Evolutionary conservation across 768 basidiomycete genomes (phyloP).

Genomic region (Tubosaeta sp.): DNA sequence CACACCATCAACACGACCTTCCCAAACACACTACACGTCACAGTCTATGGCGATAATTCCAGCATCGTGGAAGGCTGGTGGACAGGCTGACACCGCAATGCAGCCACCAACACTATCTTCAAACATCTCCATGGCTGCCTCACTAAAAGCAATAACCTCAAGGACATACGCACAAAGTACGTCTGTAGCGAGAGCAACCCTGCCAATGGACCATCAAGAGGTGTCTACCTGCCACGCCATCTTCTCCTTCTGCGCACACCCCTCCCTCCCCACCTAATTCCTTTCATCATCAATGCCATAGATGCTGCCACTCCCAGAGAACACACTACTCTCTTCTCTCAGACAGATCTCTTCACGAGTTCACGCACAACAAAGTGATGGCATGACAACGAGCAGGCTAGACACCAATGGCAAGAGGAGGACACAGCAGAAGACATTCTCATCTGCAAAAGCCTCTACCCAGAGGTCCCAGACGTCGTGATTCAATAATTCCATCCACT

Average conservation of each 20-base stretch:
- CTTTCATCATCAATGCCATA: neutral
- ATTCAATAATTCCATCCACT: too few species aligned
- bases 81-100: neutral
- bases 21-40: neutral
- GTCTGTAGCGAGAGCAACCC: neutral
- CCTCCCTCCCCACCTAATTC: neutral
- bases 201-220: neutral
- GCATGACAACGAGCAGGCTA: too few species aligned
- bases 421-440: too few species aligned
- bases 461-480: too few species aligned
- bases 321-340: too few species aligned
- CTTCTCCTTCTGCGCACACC: neutral
- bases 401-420: too few species aligned
- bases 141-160: neutral
- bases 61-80: constrained; percentile 2
- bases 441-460: too few species aligned
- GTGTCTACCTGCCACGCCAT: neutral
- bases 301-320: neutral
- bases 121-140: neutral
- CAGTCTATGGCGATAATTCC: neutral
- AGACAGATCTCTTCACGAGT: too few species aligned
- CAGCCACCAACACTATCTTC: neutral
- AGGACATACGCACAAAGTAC: neutral
- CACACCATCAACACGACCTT: neutral
- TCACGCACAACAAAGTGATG: too few species aligned